These are phyloP conservation scores for Hibiscus syriacus DNA, from an alignment of 345 rosid species.

Conservation along the genomic window DNA sequence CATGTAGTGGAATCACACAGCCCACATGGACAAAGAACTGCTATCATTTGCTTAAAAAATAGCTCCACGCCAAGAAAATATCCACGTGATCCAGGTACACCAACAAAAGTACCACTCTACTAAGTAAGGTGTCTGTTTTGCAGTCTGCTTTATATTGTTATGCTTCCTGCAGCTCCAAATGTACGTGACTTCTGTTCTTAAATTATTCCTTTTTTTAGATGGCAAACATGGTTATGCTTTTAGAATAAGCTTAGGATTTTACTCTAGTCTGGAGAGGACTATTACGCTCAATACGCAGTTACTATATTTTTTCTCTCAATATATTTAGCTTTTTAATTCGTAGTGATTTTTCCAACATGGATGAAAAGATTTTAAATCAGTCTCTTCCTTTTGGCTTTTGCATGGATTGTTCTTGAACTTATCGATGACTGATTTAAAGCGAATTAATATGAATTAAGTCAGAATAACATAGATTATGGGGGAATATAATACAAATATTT, in stretches of 20 bases:
- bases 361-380: too few relatives aligned
- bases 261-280: not conserved
- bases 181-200: not conserved
- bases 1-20: conserved; percentile 78
- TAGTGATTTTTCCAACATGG: too few relatives aligned
- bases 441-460: too few relatives aligned
- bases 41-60: conserved; percentile 64
- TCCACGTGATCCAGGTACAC: conserved; percentile 82
- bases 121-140: conserved; percentile 2
- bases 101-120: conserved; percentile 60
- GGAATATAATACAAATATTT: too few relatives aligned
- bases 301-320: too few relatives aligned
- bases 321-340: too few relatives aligned
- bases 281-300: too few relatives aligned
- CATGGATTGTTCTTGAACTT: not conserved
- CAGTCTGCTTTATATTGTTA: not conserved
- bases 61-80: conserved; percentile 54
- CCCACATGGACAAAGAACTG: conserved; percentile 74
- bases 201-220: not conserved
- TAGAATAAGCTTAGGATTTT: not conserved
- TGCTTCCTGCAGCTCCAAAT: conserved; percentile 6
- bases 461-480: too few relatives aligned
- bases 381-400: not conserved
- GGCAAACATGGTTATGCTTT: not conserved
- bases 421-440: too few relatives aligned